These are phyloP conservation scores for Plasmodium adleri DNA, from an alignment of 169 alveolate genomes.

Conservation along the genomic window DNA sequence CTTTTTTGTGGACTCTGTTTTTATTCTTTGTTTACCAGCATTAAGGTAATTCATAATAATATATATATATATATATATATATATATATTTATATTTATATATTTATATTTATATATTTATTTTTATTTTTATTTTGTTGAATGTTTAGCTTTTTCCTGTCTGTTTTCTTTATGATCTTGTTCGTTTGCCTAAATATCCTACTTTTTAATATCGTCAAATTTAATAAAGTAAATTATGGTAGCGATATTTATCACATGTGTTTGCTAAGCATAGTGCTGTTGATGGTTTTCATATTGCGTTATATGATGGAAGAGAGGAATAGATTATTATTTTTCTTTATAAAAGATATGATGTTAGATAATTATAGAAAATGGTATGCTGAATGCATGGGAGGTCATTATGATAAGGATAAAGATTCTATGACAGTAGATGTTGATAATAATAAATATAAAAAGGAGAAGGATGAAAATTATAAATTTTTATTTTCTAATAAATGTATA, in stretches of 20 bases:
- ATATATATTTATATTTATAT: neutral
- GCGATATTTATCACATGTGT: slow-evolving; percentile 32
- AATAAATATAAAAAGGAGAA: slow-evolving; percentile 23
- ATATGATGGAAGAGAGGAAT: slow-evolving; percentile 38
- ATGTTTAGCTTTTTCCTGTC: slow-evolving; percentile 19
- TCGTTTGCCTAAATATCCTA: slow-evolving; percentile 13
- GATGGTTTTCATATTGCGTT: slow-evolving; percentile 51
- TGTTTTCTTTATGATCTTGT: slow-evolving; percentile 15
- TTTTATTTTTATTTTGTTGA: neutral
- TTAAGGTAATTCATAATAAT: slow-evolving; percentile 28
- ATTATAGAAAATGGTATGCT: neutral
- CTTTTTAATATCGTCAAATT: slow-evolving; percentile 12
- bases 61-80: slow-evolving; percentile 13
- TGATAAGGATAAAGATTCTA: slow-evolving; percentile 40
- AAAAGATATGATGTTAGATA: slow-evolving; percentile 39
- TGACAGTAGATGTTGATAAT: slow-evolving; percentile 39
- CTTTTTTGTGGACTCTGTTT: slow-evolving; percentile 66
- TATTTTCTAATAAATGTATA: slow-evolving; percentile 51
- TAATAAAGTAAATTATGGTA: neutral
- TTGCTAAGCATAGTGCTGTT: slow-evolving; percentile 34
- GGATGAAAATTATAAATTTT: slow-evolving; percentile 34
- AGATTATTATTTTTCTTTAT: slow-evolving; percentile 22
- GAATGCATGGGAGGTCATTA: neutral
- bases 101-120: neutral
- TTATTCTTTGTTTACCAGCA: slow-evolving; percentile 54